These are phyloP conservation scores for Calonectria pseudoreteaudii DNA, from an alignment of 2,329 filamentous ascomycete genomes.

Conservation along the genomic window DNA sequence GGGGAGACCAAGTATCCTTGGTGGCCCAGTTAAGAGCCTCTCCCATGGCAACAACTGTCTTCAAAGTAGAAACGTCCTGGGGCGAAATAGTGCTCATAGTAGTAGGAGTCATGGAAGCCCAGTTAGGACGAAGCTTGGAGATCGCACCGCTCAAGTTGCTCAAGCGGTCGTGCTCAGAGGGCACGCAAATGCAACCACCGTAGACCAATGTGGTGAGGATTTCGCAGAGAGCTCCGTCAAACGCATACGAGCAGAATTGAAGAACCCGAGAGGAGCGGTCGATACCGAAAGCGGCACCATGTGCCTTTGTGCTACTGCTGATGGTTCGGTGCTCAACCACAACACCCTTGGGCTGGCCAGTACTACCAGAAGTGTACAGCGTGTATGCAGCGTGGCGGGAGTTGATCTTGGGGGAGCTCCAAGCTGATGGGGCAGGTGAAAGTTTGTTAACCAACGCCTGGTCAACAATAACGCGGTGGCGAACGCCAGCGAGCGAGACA, in stretches of 20 bases:
- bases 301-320: not conserved
- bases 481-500: not conserved
- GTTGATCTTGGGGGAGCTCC: not conserved
- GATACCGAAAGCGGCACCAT: not conserved
- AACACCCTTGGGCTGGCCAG: not conserved
- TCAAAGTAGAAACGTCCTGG: not conserved
- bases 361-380: not conserved
- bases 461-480: not conserved
- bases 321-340: not conserved
- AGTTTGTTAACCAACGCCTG: not conserved
- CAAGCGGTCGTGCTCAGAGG: not conserved
- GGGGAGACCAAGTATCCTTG: not conserved
- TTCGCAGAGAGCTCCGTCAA: not conserved
- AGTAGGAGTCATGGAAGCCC: not conserved
- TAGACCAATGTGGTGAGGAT: not conserved
- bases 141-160: not conserved
- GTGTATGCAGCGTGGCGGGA: not conserved
- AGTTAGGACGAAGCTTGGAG: not conserved
- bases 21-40: slow-evolving; percentile 2
- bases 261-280: not conserved
- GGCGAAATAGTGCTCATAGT: not conserved
- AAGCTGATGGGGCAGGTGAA: not conserved
- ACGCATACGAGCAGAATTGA: not conserved
- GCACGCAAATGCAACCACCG: not conserved
- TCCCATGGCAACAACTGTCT: not conserved